Evolutionary conservation across 768 basidiomycete species (phyloP), one percentile per base, ranked within the genome.

Genomic region (Mrakia gelida): DNA sequence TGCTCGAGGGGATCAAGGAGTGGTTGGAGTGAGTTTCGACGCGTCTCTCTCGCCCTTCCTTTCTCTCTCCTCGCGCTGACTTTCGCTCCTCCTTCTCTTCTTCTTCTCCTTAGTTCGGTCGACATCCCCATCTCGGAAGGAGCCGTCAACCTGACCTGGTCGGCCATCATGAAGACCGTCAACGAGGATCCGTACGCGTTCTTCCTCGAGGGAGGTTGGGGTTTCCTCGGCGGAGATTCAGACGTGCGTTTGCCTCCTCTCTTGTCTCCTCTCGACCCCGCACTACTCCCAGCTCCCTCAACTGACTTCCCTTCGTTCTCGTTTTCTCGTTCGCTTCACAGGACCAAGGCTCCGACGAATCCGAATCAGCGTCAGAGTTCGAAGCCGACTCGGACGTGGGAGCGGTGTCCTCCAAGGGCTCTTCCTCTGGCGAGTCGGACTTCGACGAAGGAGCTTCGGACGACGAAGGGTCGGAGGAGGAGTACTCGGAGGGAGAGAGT

Each of bases 141-240:
- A 7, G 93, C 94, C 10, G 94, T 99, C 86, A 98, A 98, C 85
- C 87, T 98, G 85, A 96, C 97, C 82, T 99, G 96, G 97, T 91
- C 91, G 8, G 92, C 92, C 4, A 97, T 99, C 84, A 98, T 99
- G 94, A 98, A 98, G 85, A 75, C 79, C 4, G 67, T 78, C 56
- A 79, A 79, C 68, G 73, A 98, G 80, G 93, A 91, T 80, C 95
- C 97, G 0, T 90, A 92, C 81, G 93, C 92, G 41, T 99, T 98
- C 86, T 99, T 95, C 90, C 91, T 91, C 80, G 90, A 91, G 71
- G 95, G 94, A n/a, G 97, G 97, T 52, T 98, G 96, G 96, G 86
- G 86, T 76, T 98, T 95, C 90, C 88, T 98, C 21, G 91, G 82
- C 43, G 83, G 87, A 78, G 91, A 88, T 43, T 89, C 87, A 21